Evolutionary conservation across 208 protist species (phyloP).

Genomic region (Leishmania turanica): DNA sequence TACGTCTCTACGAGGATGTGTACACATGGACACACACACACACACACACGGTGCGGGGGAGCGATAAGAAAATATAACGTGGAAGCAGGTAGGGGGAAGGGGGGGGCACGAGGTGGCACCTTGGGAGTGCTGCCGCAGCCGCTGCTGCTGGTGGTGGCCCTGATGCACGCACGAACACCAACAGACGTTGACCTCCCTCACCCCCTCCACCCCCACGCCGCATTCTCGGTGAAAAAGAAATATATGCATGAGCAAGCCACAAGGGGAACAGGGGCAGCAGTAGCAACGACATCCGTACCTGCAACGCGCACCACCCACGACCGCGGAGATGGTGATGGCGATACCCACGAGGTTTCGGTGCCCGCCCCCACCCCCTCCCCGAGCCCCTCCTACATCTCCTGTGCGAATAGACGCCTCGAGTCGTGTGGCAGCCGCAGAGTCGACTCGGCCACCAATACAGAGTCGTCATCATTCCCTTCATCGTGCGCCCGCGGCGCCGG

Average conservation of each 20-base stretch:
- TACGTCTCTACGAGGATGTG: neutral
- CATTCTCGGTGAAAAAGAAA: neutral
- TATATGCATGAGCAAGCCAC: neutral
- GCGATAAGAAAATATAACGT: too few relatives aligned
- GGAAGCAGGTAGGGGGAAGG: too few relatives aligned
- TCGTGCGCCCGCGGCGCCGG: neutral
- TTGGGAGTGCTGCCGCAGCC: neutral
- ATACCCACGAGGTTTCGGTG: neutral
- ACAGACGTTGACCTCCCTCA: neutral
- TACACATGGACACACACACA: neutral
- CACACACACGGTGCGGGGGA: too few relatives aligned
- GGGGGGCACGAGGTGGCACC: neutral
- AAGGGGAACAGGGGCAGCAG: neutral
- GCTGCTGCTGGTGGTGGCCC: neutral
- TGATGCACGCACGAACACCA: neutral
- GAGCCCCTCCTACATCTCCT: neutral
- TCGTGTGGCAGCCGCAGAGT: neutral
- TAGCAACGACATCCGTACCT: neutral
- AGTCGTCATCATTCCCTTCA: constrained; percentile 1
- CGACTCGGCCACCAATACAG: constrained; percentile 10
- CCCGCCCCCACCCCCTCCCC: too few relatives aligned
- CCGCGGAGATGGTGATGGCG: neutral
- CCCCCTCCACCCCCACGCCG: neutral
- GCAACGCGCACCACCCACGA: too few relatives aligned
- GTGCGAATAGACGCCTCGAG: neutral